Percentiles rank a stretch among this genome's conserved stretches.
These are phyloP conservation scores for Termitomyces sp. DNA, from an alignment of 768 basidiomycete species.

Conservation along the genomic window DNA sequence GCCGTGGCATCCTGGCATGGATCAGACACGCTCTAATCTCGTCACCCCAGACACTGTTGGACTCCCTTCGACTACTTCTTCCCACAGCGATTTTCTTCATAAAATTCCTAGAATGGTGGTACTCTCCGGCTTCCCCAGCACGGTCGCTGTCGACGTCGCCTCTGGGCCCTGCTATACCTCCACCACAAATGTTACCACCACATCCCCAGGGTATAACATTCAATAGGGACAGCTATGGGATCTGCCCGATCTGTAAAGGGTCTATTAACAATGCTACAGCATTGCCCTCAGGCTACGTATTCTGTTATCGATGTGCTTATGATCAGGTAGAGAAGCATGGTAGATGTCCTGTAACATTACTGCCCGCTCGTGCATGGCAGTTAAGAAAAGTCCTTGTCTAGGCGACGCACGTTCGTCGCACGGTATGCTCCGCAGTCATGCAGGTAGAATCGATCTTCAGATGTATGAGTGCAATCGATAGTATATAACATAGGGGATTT, in stretches of 20 bases:
- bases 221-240: constrained; percentile 63
- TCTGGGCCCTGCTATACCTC: constrained; percentile 67
- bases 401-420: constrained; percentile 46
- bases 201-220: constrained; percentile 70
- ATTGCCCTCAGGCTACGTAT: constrained; percentile 89
- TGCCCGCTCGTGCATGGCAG: constrained; percentile 73
- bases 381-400: constrained; percentile 82
- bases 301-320: constrained; percentile 89
- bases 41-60: constrained; percentile 62
- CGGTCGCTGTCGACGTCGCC: constrained; percentile 60
- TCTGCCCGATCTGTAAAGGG: constrained; percentile 76
- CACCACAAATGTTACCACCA: constrained; percentile 69
- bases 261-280: constrained; percentile 82
- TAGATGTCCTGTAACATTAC: constrained; percentile 83
- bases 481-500: background rate
- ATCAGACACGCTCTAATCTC: constrained; percentile 42
- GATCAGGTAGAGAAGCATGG: constrained; percentile 74
- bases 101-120: constrained; percentile 99
- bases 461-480: constrained; percentile 7
- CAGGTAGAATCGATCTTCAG: constrained; percentile 14
- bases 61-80: constrained; percentile 73
- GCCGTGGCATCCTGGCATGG: constrained; percentile 32
- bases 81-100: constrained; percentile 92
- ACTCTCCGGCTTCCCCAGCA: constrained; percentile 87
- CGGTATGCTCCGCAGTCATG: constrained; percentile 8